Percentiles rank a stretch among this genome's conserved stretches.
phyloP scores from a whole-genome alignment of 2,329 filamentous ascomycete species.

The Chaetomiaceae sp. region DNA sequence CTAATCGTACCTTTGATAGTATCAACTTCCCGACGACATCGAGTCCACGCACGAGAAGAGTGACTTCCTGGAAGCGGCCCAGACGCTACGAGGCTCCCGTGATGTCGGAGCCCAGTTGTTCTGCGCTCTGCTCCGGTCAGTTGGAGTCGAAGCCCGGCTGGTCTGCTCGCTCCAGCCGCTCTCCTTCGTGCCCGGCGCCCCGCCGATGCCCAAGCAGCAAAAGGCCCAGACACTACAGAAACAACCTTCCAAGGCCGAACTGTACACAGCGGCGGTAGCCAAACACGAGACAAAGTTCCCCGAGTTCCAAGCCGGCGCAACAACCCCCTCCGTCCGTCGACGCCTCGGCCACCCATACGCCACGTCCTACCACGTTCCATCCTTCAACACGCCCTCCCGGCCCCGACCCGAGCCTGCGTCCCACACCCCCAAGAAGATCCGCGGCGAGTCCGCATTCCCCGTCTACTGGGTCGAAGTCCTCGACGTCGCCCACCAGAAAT shows the following conservation, averaged over 20 bases:
- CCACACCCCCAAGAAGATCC: constrained; percentile 41
- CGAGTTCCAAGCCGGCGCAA: constrained; percentile 21
- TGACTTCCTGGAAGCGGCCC: constrained; percentile 70
- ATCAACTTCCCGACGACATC: constrained; percentile 53
- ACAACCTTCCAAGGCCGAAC: constrained; percentile 32
- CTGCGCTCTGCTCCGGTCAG: constrained; percentile 77
- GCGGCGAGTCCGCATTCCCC: constrained; percentile 72
- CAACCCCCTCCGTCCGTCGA: constrained; percentile 39
- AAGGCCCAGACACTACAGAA: constrained; percentile 28
- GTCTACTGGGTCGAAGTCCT: constrained; percentile 95
- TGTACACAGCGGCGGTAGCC: constrained; percentile 37
- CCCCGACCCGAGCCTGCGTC: constrained; percentile 33
- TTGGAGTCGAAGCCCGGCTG: constrained; percentile 74
- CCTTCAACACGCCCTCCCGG: constrained; percentile 28
- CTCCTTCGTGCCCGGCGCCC: constrained; percentile 56
- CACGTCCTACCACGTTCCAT: constrained; percentile 47
- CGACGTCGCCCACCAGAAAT: constrained; percentile 80
- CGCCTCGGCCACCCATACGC: constrained; percentile 52
- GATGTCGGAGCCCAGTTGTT: constrained; percentile 89
- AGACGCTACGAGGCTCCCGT: constrained; percentile 69
- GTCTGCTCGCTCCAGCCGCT: constrained; percentile 88
- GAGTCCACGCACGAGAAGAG: constrained; percentile 64
- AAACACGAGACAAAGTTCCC: constrained; percentile 33
- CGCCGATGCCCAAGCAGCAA: constrained; percentile 41
- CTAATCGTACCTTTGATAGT: constrained; percentile 37